Conservation (phyloP, 2,329 filamentous ascomycete genomes). For the Neobulgaria alba region DNA sequence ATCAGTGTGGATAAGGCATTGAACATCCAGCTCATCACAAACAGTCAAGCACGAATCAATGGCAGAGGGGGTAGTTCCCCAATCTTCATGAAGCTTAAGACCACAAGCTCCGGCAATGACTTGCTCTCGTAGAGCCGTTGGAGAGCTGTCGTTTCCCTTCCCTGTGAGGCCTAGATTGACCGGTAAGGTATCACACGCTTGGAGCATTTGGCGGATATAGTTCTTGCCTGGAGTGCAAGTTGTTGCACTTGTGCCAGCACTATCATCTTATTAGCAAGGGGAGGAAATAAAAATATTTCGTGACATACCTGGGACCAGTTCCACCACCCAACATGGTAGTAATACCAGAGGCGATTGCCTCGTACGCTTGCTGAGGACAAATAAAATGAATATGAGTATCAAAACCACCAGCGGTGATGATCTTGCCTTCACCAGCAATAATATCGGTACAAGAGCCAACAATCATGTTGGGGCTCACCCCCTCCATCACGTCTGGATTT, state of each 20-base stretch:
- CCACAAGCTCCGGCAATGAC: slow-evolving; percentile 77
- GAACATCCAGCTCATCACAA: slow-evolving; percentile 85
- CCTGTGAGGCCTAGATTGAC: slow-evolving; percentile 86
- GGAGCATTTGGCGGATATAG: slow-evolving; percentile 82
- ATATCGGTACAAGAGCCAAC: slow-evolving; percentile 87
- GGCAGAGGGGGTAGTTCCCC: slow-evolving; percentile 83
- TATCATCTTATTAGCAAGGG: slow-evolving; percentile 27
- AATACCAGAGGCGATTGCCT: slow-evolving; percentile 75
- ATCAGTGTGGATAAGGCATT: slow-evolving; percentile 92
- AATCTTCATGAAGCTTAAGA: slow-evolving; percentile 92
- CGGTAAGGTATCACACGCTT: slow-evolving; percentile 72
- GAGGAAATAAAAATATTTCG: background rate
- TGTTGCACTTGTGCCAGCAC: slow-evolving; percentile 81
- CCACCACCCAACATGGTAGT: slow-evolving; percentile 89
- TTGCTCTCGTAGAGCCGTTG: slow-evolving; percentile 67
- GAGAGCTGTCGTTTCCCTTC: slow-evolving; percentile 81
- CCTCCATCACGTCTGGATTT: slow-evolving; percentile 95
- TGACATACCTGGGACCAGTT: slow-evolving; percentile 67
- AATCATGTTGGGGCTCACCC: slow-evolving; percentile 68
- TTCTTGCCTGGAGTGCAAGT: slow-evolving; percentile 84
- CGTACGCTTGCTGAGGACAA: slow-evolving; percentile 82
- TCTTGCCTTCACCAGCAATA: slow-evolving; percentile 81
- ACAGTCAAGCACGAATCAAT: slow-evolving; percentile 81
- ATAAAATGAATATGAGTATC: slow-evolving; percentile 93
- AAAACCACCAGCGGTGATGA: slow-evolving; percentile 82